Percentiles rank a stretch among this genome's conserved stretches.
Conservation (phyloP, 2,329 filamentous ascomycete species). For the Aspergillus floridensis region DNA sequence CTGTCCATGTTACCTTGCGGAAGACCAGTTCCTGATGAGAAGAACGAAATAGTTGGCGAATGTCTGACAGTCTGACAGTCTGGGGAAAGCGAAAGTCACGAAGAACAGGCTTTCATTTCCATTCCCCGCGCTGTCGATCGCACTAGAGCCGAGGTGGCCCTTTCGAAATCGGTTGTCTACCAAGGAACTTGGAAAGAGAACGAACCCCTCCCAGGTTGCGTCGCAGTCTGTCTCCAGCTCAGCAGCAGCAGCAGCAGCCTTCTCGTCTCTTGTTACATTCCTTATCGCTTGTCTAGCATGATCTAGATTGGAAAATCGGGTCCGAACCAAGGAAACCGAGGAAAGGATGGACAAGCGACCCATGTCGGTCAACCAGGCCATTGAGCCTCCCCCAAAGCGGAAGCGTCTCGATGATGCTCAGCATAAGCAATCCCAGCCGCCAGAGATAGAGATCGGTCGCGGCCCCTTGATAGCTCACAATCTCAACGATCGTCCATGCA, state of each 20-base stretch:
- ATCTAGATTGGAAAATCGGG: background rate
- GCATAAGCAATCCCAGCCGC: background rate
- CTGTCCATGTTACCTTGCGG: background rate
- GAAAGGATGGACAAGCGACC: background rate
- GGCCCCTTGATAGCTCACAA: background rate
- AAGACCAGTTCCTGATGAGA: background rate
- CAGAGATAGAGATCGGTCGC: background rate
- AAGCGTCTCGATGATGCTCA: background rate
- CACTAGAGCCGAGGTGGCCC: background rate
- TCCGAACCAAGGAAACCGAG: background rate
- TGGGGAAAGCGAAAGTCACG: background rate
- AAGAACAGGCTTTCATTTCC: too few relatives aligned
- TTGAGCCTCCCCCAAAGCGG: conserved; percentile 13
- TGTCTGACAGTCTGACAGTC: background rate
- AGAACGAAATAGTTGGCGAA: background rate
- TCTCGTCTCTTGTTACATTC: background rate
- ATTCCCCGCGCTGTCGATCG: background rate
- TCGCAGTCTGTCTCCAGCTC: background rate
- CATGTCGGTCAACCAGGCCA: background rate
- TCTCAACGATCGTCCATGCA: background rate
- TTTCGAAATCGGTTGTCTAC: background rate
- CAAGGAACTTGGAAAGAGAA: background rate
- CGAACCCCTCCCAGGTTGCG: background rate
- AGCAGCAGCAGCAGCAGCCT: background rate
- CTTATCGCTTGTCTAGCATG: background rate